Base-by-base conservation (phyloP, 2,329 filamentous ascomycete genomes). In the Plectosphaerella cucumerina region DNA sequence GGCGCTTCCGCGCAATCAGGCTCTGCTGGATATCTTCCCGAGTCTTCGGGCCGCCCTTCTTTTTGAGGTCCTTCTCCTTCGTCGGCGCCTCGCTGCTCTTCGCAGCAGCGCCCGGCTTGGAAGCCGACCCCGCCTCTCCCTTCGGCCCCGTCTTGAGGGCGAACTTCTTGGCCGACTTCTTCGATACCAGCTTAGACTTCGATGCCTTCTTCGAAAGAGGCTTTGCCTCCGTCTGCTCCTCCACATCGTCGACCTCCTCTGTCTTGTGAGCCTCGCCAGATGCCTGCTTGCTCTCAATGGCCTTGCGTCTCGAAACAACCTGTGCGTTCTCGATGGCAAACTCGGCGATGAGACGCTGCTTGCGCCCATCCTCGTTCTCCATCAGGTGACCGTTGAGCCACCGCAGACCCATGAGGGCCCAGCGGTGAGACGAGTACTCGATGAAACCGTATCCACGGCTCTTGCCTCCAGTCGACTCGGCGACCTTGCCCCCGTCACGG, bases 281-380 rank as follows among this genome's bases (percentile, higher is more conserved):
- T 6, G 12, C 52, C 21, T 60, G 57, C 42, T 49, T 58, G 37
- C 64, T 65, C 59, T 73, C 67, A 12, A 62, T 65, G 31, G 63
- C 65, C 43, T 60, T 62, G 53, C 95, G 81, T 56, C 94, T 80
- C 58, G 86, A 81, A n/a, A 99, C 87, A 1, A 99, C 94, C 63
- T 97, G 92, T 1, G 90, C 92, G 62, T 99, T 99, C 71, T 99
- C 94, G 66, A 99, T 96, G 18, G 94, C 91, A 66, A 99, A 99
- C 68, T 99, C 95, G 35, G 93, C 93, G 63, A 99, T 90, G 48
- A 99, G 72, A 12, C 94, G 81, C 70, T 94, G 92, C 66, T 90
- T 93, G 71, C 87, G 90, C 57, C 94, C 91, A 49, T 80, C 70
- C 21, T 75, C 70, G 56, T 78, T 81, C 61, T 79, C 74, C 17